Base-by-base conservation (phyloP, 2,329 filamentous ascomycete genomes). In the Diaporthe capsici region DNA sequence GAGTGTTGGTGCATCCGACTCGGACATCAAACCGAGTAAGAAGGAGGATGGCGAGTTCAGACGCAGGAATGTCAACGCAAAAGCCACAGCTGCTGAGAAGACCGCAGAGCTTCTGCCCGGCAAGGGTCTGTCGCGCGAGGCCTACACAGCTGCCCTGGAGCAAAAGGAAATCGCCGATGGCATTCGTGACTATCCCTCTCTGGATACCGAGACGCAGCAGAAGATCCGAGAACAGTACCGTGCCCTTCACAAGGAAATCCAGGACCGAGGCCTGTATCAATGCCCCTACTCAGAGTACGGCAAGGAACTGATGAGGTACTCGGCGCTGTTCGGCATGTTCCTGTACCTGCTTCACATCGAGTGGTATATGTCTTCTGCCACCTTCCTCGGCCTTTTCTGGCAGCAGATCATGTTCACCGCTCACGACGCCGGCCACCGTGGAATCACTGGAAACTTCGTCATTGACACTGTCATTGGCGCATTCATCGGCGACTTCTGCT, bases 371-470 rank as follows among this genome's bases (percentile, higher is more conserved):
- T 86, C 87, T 1, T 92, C 90, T 4, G 89, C 90, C 49, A 77
- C 88, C 25, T 91, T 89, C 77, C 82, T 93, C n/a, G 92, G 91
- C 4, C 74, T 90, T 20, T 92, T 92, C 81, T 93, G 91, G 90
- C 91, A 93, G 79, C 91, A 93, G 84, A 89, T 93, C 83, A 92
- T 93, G 89, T 93, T 93, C 82, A 88, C 89, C 0, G 91, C 91
- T 5, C 91, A 93, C 80, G 92, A 93, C 79, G 91, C 91, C 13
- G 91, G 90, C 3, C 92, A 93, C 79, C 85, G 88, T 39, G 91
- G 90, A 76, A 93, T 93, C 76, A 92, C 91, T 0, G 85, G 88
- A 76, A 89, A 89, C 80, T 92, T 92, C 77, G 83, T 87, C 3
- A 78, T 85, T 25, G 91, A 93, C 80, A 91, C 89, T 0, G 80